Conservation (phyloP, 257 asterid genomes). For the Craterostigma plantagineum region DNA sequence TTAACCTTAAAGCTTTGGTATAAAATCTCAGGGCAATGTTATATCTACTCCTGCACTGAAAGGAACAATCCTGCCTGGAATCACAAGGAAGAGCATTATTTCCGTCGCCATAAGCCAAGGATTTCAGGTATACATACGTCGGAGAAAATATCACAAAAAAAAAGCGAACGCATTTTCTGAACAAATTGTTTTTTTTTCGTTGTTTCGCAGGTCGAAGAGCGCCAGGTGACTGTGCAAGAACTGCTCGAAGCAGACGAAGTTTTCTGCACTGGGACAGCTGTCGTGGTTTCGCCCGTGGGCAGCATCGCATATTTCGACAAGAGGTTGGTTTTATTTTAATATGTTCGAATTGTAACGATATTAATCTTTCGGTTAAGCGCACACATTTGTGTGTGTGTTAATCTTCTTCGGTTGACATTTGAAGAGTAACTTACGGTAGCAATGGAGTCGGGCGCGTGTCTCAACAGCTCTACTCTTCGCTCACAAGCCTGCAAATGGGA, state of each 20-base stretch:
- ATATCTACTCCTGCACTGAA: constrained; percentile 29
- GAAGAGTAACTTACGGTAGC: constrained; percentile 54
- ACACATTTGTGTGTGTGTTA: too few relatives aligned
- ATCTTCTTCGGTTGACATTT: too few relatives aligned
- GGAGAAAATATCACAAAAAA: too few relatives aligned
- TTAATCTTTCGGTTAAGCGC: too few relatives aligned
- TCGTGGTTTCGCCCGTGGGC: constrained; percentile 70
- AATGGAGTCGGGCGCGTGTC: constrained; percentile 72
- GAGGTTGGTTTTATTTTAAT: constrained; percentile 21
- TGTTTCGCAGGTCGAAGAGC: constrained; percentile 43
- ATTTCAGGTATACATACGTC: constrained; percentile 24
- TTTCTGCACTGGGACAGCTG: constrained; percentile 97
- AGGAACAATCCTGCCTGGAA: constrained; percentile 45
- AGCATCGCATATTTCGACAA: constrained; percentile 42
- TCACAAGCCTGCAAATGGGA: constrained; percentile 89
- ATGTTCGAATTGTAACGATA: too few relatives aligned
- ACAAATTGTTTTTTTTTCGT: neutral
- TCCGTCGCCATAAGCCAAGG: constrained; percentile 31
- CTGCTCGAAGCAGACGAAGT: constrained; percentile 56
- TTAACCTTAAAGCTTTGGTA: too few relatives aligned
- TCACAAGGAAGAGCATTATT: constrained; percentile 35
- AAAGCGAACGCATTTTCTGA: too few relatives aligned
- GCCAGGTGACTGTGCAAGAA: constrained; percentile 45
- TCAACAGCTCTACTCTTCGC: constrained; percentile 59
- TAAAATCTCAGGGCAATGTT: constrained; percentile 26